Evolutionary conservation across 2,329 filamentous ascomycete species (phyloP).

Genomic region (Sordariomycetes sp.): DNA sequence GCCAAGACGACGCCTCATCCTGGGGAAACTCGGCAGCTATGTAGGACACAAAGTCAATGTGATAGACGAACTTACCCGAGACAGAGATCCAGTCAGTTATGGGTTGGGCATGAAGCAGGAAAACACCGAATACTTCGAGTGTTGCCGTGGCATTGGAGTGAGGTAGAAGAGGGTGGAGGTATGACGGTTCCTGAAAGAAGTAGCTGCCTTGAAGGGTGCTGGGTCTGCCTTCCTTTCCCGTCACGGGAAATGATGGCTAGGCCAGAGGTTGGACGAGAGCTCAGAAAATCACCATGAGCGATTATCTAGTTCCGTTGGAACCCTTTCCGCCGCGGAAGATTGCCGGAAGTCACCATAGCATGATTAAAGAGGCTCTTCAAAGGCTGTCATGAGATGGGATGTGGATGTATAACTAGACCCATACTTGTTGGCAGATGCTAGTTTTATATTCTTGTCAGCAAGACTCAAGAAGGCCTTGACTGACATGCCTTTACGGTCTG

Average conservation of each 20-base stretch:
- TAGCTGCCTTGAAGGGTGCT: neutral
- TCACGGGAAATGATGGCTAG: neutral
- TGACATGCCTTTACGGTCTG: no score
- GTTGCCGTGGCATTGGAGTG: no score
- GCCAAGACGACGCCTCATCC: neutral
- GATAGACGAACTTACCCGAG: neutral
- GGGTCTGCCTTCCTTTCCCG: neutral
- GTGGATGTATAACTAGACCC: no score
- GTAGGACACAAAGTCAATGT: no score
- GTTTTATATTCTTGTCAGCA: no score
- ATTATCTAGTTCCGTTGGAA: neutral
- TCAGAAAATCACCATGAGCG: neutral
- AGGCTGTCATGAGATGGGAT: no score
- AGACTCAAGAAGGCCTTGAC: no score
- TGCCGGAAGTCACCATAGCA: neutral
- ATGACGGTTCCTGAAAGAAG: neutral
- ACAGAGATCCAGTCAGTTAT: neutral
- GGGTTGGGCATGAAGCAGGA: neutral
- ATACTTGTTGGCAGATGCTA: no score
- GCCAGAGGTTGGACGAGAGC: neutral
- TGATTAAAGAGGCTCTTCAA: no score
- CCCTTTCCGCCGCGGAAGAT: neutral
- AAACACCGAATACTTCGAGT: neutral
- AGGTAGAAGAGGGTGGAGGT: neutral
- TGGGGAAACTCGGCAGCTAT: neutral